Base-by-base conservation (phyloP, 441 rosid genomes). In the Lagerstroemia fauriei region DNA sequence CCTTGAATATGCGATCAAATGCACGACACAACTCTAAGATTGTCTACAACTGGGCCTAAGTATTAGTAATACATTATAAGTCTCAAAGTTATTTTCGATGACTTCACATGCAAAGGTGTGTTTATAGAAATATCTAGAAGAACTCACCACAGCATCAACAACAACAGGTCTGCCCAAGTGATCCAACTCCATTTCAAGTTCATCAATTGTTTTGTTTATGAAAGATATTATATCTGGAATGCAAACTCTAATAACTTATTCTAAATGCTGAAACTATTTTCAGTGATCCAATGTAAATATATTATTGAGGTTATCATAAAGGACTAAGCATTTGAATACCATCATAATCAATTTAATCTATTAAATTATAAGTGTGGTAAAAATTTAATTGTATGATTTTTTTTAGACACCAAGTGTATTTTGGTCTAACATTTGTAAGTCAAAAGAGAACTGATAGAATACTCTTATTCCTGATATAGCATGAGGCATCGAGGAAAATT, bases 181-280 rank as follows among this genome's bases (percentile, higher is more conserved):
- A 81, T 65, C 73, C 68, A 75, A 48, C 83, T 81, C 83, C 66
- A 66, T 34, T 76, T 81, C 83, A 61, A 81, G 83, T 65, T 81
- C 83, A 81, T 75, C 74, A 70, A 81, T 81, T 57, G 83, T 65
- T 68, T 81, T 81, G 73, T 81, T 32, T 59, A 81, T 76, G 66
- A 81, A 29, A 66, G 80, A 81, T 32, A 38, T 46, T 65, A 81
- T 81, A 27, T 72, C 75, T 14, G 75, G 83, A 47, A 81, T 65
- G 17, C 27, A 75, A 29, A 73, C 75, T 66, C 83, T 51, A 34
- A 81, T 81, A 29, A 81, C 74, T 46, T 74, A 63, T 44, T 81
- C 79, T 6, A 81, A 70, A 68, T 81, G 73, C 83, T 81, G 83
- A 46, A 65, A 81, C 70, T 27, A 34, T 32, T 24, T 24, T 34